These are phyloP conservation scores for Edaphochlamys debaryana DNA, from an alignment of 139 green algal genomes.

Conservation along the genomic window DNA sequence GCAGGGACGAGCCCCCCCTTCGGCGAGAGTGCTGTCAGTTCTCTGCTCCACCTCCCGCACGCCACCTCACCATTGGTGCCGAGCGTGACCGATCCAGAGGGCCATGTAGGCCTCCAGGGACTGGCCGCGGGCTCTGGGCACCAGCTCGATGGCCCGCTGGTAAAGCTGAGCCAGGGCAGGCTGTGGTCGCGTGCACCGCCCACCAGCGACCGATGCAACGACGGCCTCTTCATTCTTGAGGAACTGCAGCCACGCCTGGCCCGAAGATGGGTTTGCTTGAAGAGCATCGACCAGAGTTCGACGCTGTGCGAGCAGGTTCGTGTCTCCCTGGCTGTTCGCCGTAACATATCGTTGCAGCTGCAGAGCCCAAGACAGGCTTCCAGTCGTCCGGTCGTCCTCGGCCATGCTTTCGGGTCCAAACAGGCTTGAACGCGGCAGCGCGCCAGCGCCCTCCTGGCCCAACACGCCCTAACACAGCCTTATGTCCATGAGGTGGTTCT, in stretches of 20 bases:
- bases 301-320: constrained; percentile 7
- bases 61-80: constrained; percentile 75
- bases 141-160: constrained; percentile 71
- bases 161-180: constrained; percentile 75
- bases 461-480: too few species aligned
- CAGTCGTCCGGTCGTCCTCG: constrained; percentile 46
- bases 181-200: too few species aligned
- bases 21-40: not conserved
- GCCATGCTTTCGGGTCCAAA: not conserved
- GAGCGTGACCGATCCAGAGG: constrained; percentile 83
- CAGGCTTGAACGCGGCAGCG: too few species aligned
- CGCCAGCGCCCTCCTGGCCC: too few species aligned
- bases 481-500: too few species aligned
- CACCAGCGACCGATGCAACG: not conserved
- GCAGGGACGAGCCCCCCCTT: not conserved
- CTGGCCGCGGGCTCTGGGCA: constrained; percentile 71
- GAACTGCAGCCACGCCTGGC: constrained; percentile 69
- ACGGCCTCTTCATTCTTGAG: constrained; percentile 63
- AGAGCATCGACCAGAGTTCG: constrained; percentile 53
- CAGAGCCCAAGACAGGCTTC: constrained; percentile 41
- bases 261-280: constrained; percentile 43
- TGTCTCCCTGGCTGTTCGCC: not conserved
- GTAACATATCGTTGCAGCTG: constrained; percentile 45
- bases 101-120: constrained; percentile 70
- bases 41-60: too few species aligned